Evolutionary conservation across 1,139 yeast species (phyloP).

Genomic region (Saccharomyces hybrid): DNA sequence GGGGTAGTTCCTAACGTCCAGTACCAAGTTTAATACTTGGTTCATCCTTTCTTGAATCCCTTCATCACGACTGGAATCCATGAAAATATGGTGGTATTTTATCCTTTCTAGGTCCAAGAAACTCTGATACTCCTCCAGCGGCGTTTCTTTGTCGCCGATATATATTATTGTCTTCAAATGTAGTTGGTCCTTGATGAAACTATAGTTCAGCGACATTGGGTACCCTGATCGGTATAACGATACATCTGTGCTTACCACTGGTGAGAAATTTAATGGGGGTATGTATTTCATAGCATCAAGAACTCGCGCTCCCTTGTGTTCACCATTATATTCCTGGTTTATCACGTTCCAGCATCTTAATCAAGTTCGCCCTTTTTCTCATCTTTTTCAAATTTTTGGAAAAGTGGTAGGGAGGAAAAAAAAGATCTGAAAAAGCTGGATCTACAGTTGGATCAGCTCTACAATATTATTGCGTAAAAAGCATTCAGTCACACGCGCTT

Average conservation of each 20-base stretch:
- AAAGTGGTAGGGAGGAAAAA: too few relatives aligned
- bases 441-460: background rate
- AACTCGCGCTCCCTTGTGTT: background rate
- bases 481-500: too few relatives aligned
- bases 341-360: background rate
- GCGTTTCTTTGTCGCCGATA: constrained; percentile 67
- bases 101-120: constrained; percentile 48
- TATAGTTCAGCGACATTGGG: constrained; percentile 80
- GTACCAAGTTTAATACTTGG: constrained; percentile 53
- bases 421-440: background rate
- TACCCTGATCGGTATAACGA: constrained; percentile 88
- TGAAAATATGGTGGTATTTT: constrained; percentile 50
- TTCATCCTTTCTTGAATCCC: constrained; percentile 54
- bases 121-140: constrained; percentile 58
- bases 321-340: background rate
- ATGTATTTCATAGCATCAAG: constrained; percentile 37
- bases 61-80: constrained; percentile 72
- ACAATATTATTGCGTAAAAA: too few relatives aligned
- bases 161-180: constrained; percentile 73
- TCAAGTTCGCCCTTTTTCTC: background rate
- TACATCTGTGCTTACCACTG: constrained; percentile 58
- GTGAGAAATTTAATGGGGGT: constrained; percentile 87
- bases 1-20: constrained; percentile 73
- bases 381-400: too few relatives aligned
- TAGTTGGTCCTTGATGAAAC: constrained; percentile 58